Percentiles rank a stretch among this genome's conserved stretches.
phyloP scores from a whole-genome alignment of 2,329 filamentous ascomycete genomes.

The Chrysoporthe puriensis region DNA sequence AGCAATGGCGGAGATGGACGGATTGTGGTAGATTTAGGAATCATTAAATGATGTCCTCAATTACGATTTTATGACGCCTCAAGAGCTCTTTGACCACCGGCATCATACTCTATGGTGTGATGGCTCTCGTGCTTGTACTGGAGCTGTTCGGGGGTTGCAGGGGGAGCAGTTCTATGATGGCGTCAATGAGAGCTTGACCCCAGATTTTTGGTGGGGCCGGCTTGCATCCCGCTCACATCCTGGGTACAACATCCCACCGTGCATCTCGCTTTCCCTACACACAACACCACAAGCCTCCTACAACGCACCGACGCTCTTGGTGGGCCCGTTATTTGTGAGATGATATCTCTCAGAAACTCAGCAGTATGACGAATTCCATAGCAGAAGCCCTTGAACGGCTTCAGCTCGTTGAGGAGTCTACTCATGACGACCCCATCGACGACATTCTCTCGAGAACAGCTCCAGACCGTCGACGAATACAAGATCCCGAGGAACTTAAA shows the following conservation, averaged over 20 bases:
- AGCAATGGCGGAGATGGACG: slow-evolving; percentile 68
- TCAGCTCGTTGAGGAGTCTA: slow-evolving; percentile 42
- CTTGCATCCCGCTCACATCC: slow-evolving; percentile 18
- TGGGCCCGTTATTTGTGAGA: not conserved
- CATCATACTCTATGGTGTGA: not conserved
- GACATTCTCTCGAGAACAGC: slow-evolving; percentile 56
- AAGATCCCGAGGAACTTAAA: slow-evolving; percentile 67
- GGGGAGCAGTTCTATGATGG: slow-evolving; percentile 2
- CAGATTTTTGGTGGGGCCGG: slow-evolving; percentile 24
- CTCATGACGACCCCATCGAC: slow-evolving; percentile 52
- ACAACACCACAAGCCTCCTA: not conserved
- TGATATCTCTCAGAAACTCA: not conserved
- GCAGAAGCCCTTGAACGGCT: slow-evolving; percentile 55
- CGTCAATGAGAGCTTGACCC: slow-evolving; percentile 19
- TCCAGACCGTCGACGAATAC: slow-evolving; percentile 48
- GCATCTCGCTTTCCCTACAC: not conserved
- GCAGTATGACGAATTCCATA: slow-evolving; percentile 42
- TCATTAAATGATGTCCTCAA: not conserved
- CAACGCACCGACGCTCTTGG: not conserved
- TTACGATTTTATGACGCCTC: not conserved
- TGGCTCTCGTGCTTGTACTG: not conserved
- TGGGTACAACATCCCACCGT: not conserved
- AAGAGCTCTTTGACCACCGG: not conserved
- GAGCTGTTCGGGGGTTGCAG: not conserved
- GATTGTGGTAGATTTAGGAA: slow-evolving; percentile 46